Evolutionary conservation across 345 rosid species (phyloP), one percentile per base, ranked within the genome.

Genomic region (Brassica carinata): DNA sequence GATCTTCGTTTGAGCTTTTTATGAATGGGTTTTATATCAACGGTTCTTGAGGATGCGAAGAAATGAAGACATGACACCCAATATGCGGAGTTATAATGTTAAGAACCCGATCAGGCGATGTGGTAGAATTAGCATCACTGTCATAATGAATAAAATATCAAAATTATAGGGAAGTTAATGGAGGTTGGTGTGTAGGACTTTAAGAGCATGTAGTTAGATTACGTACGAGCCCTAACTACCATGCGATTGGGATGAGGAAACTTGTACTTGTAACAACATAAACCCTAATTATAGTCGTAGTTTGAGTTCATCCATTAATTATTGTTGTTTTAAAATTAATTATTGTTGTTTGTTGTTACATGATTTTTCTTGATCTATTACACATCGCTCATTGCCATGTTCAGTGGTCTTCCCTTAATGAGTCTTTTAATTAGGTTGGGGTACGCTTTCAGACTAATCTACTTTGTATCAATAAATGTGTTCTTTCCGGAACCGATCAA

Each of bases 1-100:
- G 99, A 95, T 90, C 98, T 95, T 8, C 92, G 98, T 77, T 85
- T 95, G 86, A 95, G 96, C 90, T 91, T 88, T 85, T 71, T 87
- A 67, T 92, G 80, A 88, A 63, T 18, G 30, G 27, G 7, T 31
- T 80, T 78, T 11, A 64, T 10, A 34, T 3, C 29, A 26, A 66
- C 61, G 69, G 23, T 8, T 62, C 30, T 7, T 43, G 29, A 27
- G 15, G 72, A 33, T 43, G 40, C 15, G 9, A 9, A 7, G 26
- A 30, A 69, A 43, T 10, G 48, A 74, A 74, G 77, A 74, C 31
- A 45, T 74, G 69, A 40, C 38, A 72, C 10, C 43, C 27, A 15
- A 10, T 55, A 2, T 15, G 9, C 5, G 6, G 64, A 55, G 17
- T 31, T 30, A 64, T 64, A n/a, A 64, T 30, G 68, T 5, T 62